phyloP scores from a whole-genome alignment of 345 rosid species.

The Citrus reticulata region DNA sequence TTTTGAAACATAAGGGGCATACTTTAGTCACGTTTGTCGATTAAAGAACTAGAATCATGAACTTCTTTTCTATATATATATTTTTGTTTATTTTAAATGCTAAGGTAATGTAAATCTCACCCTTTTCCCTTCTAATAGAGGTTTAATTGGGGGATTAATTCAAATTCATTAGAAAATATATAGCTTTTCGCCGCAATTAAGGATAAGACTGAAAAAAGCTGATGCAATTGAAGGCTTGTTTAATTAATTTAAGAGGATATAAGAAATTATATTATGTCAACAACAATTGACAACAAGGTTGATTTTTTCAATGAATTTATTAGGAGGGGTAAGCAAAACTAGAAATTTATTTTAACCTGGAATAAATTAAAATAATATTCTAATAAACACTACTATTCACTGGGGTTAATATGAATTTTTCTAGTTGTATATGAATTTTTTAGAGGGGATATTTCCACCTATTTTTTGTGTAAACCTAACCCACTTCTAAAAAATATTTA shows the following conservation, averaged over 20 bases:
- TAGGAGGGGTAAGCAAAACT: background rate
- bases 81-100: background rate
- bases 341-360: no score
- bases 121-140: no score
- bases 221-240: background rate
- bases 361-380: no score
- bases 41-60: constrained; percentile 6
- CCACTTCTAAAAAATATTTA: no score
- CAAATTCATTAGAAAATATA: background rate
- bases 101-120: background rate
- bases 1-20: constrained; percentile 3
- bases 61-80: background rate
- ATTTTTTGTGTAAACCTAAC: no score
- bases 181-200: background rate
- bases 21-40: constrained; percentile 22
- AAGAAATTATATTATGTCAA: background rate
- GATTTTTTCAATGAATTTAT: background rate
- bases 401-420: no score
- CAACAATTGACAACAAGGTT: background rate
- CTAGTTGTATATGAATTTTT: no score
- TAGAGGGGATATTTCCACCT: no score
- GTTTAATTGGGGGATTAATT: background rate
- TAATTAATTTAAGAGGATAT: background rate
- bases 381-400: no score
- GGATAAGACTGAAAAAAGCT: background rate